These are phyloP conservation scores for Nadsonia starkeyi-henricii DNA, from an alignment of 1,139 yeast genomes.

Conservation along the genomic window DNA sequence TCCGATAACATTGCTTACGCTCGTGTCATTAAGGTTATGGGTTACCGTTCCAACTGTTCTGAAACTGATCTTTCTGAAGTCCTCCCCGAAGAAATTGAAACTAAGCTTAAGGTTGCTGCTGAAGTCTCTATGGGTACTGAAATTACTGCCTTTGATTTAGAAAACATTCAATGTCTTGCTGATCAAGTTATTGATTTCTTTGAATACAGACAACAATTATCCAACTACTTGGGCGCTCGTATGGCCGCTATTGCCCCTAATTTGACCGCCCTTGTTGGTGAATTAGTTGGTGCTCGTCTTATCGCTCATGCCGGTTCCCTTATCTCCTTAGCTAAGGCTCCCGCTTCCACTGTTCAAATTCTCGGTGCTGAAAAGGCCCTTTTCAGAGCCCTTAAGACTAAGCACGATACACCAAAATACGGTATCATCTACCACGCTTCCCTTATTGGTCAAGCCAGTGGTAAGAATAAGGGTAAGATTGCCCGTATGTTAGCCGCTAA, in stretches of 20 bases:
- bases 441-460: conserved; percentile 92
- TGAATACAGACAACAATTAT: conserved; percentile 85
- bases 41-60: conserved; percentile 79
- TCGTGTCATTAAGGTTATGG: conserved; percentile 74
- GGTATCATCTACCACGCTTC: conserved; percentile 97
- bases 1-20: conserved; percentile 84
- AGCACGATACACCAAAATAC: conserved; percentile 96
- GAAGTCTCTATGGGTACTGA: conserved; percentile 98
- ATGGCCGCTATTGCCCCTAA: conserved; percentile 99
- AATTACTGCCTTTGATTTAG: conserved; percentile 76
- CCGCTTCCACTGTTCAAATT: conserved; percentile 97
- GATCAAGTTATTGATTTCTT: conserved; percentile 90
- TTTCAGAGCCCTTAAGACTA: conserved; percentile 95
- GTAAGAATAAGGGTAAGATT: conserved; percentile 96
- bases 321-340: conserved; percentile 89
- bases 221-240: conserved; percentile 77
- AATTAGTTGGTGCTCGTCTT: conserved; percentile 94
- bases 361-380: conserved; percentile 99
- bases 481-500: conserved; percentile 98
- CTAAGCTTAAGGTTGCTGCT: conserved; percentile 68
- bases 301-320: conserved; percentile 96
- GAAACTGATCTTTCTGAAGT: conserved; percentile 84
- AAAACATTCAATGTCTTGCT: conserved; percentile 78
- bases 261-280: conserved; percentile 89
- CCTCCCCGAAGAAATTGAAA: conserved; percentile 58